These are phyloP conservation scores for Penicillium sp. DNA, from an alignment of 2,329 filamentous ascomycete genomes.

Conservation along the genomic window DNA sequence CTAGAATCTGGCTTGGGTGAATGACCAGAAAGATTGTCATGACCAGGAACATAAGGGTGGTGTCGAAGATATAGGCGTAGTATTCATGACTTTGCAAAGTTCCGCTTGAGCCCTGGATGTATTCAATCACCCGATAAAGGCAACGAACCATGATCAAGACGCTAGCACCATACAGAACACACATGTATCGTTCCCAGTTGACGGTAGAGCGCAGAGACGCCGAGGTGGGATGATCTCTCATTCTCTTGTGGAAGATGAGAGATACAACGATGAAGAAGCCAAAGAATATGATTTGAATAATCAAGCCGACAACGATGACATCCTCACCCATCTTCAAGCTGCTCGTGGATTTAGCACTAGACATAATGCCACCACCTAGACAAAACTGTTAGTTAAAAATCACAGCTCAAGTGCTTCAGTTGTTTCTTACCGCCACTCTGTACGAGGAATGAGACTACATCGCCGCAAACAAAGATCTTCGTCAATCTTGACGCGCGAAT, in stretches of 20 bases:
- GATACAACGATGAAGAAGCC: constrained; percentile 56
- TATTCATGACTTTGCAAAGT: constrained; percentile 30
- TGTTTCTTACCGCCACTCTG: constrained; percentile 24
- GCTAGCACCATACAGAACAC: constrained; percentile 26
- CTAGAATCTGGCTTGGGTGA: not conserved
- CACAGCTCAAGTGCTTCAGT: not conserved
- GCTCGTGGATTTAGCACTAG: constrained; percentile 7
- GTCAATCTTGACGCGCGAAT: constrained; percentile 36
- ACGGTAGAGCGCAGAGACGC: not conserved
- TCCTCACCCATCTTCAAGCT: constrained; percentile 16
- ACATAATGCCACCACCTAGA: constrained; percentile 22
- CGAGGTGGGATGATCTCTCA: constrained; percentile 23
- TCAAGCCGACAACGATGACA: constrained; percentile 59
- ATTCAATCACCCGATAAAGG: constrained; percentile 35
- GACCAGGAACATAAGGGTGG: constrained; percentile 29
- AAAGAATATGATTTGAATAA: constrained; percentile 61
- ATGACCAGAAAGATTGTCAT: constrained; percentile 12
- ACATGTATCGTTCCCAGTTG: constrained; percentile 6
- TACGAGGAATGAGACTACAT: constrained; percentile 32
- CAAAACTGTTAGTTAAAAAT: not conserved
- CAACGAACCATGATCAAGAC: constrained; percentile 32
- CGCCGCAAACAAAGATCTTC: constrained; percentile 35
- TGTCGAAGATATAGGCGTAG: constrained; percentile 35
- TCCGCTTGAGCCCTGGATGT: constrained; percentile 23
- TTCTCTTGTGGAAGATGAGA: constrained; percentile 52